Evolutionary conservation across 2,329 filamentous ascomycete genomes (phyloP).

Genomic region (Aspergillus sp.): DNA sequence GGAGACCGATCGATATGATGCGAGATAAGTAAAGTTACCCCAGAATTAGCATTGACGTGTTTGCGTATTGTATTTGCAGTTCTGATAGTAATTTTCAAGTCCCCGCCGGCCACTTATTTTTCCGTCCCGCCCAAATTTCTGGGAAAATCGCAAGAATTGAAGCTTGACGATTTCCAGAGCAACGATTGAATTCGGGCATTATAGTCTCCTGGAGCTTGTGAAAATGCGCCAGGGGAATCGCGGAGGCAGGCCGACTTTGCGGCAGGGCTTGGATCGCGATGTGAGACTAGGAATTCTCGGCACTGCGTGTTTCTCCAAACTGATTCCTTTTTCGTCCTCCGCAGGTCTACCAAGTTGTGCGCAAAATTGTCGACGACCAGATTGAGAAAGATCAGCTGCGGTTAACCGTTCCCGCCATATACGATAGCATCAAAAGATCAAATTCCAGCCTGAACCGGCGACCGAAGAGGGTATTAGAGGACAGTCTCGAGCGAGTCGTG

Average conservation of each 20-base stretch:
- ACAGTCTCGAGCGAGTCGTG: slow-evolving; percentile 76
- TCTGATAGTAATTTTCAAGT: background rate
- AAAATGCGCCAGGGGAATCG: slow-evolving; percentile 35
- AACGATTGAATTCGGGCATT: background rate
- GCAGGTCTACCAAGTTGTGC: slow-evolving; percentile 68
- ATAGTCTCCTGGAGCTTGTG: background rate
- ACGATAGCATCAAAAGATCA: slow-evolving; percentile 72
- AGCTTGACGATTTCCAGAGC: background rate
- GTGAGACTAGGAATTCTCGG: slow-evolving; percentile 23
- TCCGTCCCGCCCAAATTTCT: slow-evolving; percentile 14
- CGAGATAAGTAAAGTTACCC: background rate
- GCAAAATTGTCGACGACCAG: slow-evolving; percentile 65
- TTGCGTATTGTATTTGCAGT: background rate
- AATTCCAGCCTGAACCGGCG: slow-evolving; percentile 80
- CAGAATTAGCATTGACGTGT: slow-evolving; percentile 12
- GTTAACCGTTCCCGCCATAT: slow-evolving; percentile 58
- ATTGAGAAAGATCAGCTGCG: slow-evolving; percentile 43
- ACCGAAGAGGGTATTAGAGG: slow-evolving; percentile 74
- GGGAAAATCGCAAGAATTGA: slow-evolving; percentile 6
- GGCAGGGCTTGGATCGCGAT: slow-evolving; percentile 58
- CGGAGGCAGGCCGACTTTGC: slow-evolving; percentile 42
- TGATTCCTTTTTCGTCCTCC: slow-evolving; percentile 6
- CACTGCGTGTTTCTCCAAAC: background rate
- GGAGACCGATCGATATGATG: background rate
- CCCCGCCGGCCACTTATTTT: slow-evolving; percentile 1